These are phyloP conservation scores for Hymenoscyphus repandus DNA, from an alignment of 2,329 filamentous ascomycete genomes.

Conservation along the genomic window DNA sequence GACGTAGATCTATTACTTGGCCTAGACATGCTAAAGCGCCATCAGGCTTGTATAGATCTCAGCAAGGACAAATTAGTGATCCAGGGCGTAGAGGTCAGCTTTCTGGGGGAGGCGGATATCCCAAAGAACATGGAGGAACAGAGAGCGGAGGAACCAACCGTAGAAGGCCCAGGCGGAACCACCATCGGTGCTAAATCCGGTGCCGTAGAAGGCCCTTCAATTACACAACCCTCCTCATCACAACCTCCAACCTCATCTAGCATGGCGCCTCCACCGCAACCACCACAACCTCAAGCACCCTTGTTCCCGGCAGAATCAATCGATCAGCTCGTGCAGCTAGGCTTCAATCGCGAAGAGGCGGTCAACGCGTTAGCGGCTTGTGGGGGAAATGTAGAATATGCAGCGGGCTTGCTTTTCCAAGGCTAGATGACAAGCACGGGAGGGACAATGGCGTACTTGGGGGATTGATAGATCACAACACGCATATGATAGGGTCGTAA, in stretches of 20 bases:
- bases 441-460: too few relatives aligned
- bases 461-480: too few relatives aligned
- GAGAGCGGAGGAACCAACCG: slow-evolving; percentile 71
- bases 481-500: too few relatives aligned
- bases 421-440: slow-evolving; percentile 34
- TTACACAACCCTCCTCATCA: slow-evolving; percentile 26
- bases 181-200: slow-evolving; percentile 81
- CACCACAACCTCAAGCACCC: slow-evolving; percentile 25
- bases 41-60: slow-evolving; percentile 89
- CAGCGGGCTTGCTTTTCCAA: slow-evolving; percentile 73
- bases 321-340: slow-evolving; percentile 69
- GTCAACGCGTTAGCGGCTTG: slow-evolving; percentile 77
- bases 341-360: slow-evolving; percentile 71
- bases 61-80: slow-evolving; percentile 81
- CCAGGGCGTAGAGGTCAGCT: slow-evolving; percentile 80
- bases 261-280: slow-evolving; percentile 16
- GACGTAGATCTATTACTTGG: slow-evolving; percentile 89
- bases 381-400: slow-evolving; percentile 79
- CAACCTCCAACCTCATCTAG: slow-evolving; percentile 17
- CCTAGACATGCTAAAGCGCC: slow-evolving; percentile 93
- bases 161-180: slow-evolving; percentile 82
- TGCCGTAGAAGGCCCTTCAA: slow-evolving; percentile 51
- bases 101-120: slow-evolving; percentile 88
- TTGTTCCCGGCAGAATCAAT: slow-evolving; percentile 56
- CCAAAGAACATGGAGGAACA: slow-evolving; percentile 76